Conservation (phyloP, 192 early-diverging fungal genomes). For the Gamsiella multidivaricata region DNA sequence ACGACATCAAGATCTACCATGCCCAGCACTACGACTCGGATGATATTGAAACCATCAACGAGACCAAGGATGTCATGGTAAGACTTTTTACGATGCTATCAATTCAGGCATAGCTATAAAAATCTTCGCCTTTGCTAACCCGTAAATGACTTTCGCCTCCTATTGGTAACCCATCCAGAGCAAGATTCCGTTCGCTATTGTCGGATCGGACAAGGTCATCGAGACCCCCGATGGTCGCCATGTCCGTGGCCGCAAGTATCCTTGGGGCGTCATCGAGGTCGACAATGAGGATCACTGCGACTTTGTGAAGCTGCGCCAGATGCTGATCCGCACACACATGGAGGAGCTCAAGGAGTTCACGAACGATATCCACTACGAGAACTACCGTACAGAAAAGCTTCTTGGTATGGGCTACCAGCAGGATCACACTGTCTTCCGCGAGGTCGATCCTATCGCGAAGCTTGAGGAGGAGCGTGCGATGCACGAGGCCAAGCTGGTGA, state of each 20-base stretch:
- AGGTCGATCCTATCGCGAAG: slow-evolving; percentile 81
- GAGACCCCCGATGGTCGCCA: slow-evolving; percentile 83
- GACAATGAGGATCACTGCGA: slow-evolving; percentile 98
- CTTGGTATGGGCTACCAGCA: slow-evolving; percentile 87
- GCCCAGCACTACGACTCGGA: slow-evolving; percentile 86
- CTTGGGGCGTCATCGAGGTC: slow-evolving; percentile 97
- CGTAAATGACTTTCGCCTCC: background rate
- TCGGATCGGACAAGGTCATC: slow-evolving; percentile 91
- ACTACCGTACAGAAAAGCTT: slow-evolving; percentile 95
- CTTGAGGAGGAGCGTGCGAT: slow-evolving; percentile 92
- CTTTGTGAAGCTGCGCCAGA: slow-evolving; percentile 95
- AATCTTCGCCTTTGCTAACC: background rate
- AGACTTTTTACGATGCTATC: background rate
- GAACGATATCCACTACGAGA: slow-evolving; percentile 91
- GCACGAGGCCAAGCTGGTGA: slow-evolving; percentile 95
- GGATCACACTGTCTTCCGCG: slow-evolving; percentile 82
- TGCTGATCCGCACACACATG: slow-evolving; percentile 93
- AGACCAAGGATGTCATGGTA: slow-evolving; percentile 86
- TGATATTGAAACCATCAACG: slow-evolving; percentile 82
- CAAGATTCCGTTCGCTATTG: slow-evolving; percentile 97
- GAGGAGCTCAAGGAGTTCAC: slow-evolving; percentile 98
- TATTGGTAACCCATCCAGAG: slow-evolving; percentile 53
- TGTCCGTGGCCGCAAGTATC: slow-evolving; percentile 91
- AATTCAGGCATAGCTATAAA: background rate
- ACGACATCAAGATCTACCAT: slow-evolving; percentile 91